Conservation (phyloP, 2,329 filamentous ascomycete genomes). For the Trichoderma endophyticum region DNA sequence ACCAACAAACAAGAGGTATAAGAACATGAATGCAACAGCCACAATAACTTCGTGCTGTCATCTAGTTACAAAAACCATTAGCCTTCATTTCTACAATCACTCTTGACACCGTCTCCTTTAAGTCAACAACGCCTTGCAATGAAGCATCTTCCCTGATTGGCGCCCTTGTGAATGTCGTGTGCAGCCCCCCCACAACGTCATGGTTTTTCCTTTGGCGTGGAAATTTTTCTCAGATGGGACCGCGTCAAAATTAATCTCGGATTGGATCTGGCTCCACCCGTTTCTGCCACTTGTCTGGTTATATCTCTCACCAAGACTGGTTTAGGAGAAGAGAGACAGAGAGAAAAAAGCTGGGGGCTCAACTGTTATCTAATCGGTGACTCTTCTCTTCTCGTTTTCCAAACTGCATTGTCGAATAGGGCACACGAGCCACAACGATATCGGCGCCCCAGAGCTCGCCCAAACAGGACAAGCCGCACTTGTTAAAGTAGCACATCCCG, state of each 20-base stretch:
- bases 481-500: slow-evolving; percentile 3
- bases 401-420: background rate
- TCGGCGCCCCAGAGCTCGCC: slow-evolving; percentile 15
- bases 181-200: slow-evolving; percentile 13
- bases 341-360: background rate
- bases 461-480: slow-evolving; percentile 1
- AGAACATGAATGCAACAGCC: background rate
- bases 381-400: background rate
- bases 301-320: background rate
- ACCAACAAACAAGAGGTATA: background rate
- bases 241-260: slow-evolving; percentile 10
- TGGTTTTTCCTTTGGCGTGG: background rate
- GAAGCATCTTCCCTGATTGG: background rate
- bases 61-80: background rate
- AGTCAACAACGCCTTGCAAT: background rate
- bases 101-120: background rate
- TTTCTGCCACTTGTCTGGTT: background rate
- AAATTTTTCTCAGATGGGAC: slow-evolving; percentile 3
- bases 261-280: slow-evolving; percentile 10
- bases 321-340: background rate
- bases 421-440: slow-evolving; percentile 12
- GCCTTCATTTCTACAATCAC: background rate
- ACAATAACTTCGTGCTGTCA: background rate
- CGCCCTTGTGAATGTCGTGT: background rate
- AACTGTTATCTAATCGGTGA: slow-evolving; percentile 19